Percentiles rank a stretch among this genome's conserved stretches.
phyloP scores from a whole-genome alignment of 2,329 filamentous ascomycete genomes.

The Amylocarpus encephaloides region DNA sequence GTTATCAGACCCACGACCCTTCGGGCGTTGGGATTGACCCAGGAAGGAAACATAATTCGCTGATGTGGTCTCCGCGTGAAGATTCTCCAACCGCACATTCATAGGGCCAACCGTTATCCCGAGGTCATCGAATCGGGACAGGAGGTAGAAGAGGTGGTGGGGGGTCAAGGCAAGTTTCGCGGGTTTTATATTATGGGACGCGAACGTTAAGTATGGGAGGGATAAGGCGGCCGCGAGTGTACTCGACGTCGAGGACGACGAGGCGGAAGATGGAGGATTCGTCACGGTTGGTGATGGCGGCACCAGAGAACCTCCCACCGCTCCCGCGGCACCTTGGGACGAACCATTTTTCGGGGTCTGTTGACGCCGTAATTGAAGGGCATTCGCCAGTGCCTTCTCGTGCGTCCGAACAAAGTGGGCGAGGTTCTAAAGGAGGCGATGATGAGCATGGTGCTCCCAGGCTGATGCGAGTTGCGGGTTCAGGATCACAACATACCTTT shows the following conservation, averaged over 20 bases:
- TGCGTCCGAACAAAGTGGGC: constrained; percentile 94
- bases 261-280: constrained; percentile 53
- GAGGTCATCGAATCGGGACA: constrained; percentile 91
- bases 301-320: constrained; percentile 39
- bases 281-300: constrained; percentile 41
- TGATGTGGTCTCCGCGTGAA: constrained; percentile 79
- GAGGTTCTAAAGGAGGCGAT: constrained; percentile 63
- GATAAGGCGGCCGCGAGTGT: constrained; percentile 81
- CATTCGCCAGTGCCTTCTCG: constrained; percentile 95
- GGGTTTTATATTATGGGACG: constrained; percentile 78
- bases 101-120: constrained; percentile 87
- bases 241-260: constrained; percentile 61
- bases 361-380: constrained; percentile 77
- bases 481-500: constrained; percentile 53
- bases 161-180: constrained; percentile 89
- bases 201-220: constrained; percentile 75
- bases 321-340: constrained; percentile 57
- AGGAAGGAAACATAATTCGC: constrained; percentile 96
- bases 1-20: constrained; percentile 72
- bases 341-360: constrained; percentile 61
- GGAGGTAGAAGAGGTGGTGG: constrained; percentile 92
- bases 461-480: neutral
- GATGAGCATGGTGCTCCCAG: constrained; percentile 8
- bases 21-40: constrained; percentile 72
- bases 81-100: constrained; percentile 91